Conservation (phyloP, 176 grass and related monocot genomes). For the Stipa capillata region DNA sequence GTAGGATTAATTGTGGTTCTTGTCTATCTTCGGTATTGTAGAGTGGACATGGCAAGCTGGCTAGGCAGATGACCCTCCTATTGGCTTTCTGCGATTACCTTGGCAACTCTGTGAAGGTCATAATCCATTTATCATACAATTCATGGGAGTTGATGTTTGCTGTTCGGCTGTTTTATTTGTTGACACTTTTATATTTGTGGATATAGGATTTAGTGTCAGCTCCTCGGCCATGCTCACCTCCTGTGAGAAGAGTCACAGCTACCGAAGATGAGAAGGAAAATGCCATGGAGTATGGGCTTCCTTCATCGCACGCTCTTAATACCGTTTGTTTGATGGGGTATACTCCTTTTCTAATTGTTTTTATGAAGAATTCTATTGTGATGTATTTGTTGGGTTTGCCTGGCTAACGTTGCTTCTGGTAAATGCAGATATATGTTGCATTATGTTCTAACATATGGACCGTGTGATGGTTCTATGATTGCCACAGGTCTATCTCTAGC, state of each 20-base stretch:
- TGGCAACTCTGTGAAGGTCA: constrained; percentile 84
- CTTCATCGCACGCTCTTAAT: constrained; percentile 87
- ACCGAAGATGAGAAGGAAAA: constrained; percentile 93
- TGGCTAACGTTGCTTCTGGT: not conserved
- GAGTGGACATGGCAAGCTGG: constrained; percentile 84
- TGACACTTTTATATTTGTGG: not conserved
- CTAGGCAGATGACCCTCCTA: constrained; percentile 93
- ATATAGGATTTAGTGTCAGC: constrained; percentile 77
- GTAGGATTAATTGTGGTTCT: too few relatives aligned
- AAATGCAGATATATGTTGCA: constrained; percentile 72
- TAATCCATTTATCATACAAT: not conserved
- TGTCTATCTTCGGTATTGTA: constrained; percentile 20
- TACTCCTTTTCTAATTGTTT: not conserved
- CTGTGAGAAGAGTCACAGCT: constrained; percentile 76
- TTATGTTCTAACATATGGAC: constrained; percentile 51
- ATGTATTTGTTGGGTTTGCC: not conserved
- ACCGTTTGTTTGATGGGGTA: constrained; percentile 94
- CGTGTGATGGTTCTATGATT: constrained; percentile 15
- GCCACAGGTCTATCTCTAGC: constrained; percentile 34
- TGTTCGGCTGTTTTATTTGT: not conserved
- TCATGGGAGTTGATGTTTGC: not conserved
- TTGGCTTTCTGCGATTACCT: constrained; percentile 95
- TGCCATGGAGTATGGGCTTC: constrained; percentile 96
- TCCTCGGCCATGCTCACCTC: constrained; percentile 88
- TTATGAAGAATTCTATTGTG: not conserved